Base-by-base conservation (phyloP, 179 eudicot species). In the Gypsophila paniculata region DNA sequence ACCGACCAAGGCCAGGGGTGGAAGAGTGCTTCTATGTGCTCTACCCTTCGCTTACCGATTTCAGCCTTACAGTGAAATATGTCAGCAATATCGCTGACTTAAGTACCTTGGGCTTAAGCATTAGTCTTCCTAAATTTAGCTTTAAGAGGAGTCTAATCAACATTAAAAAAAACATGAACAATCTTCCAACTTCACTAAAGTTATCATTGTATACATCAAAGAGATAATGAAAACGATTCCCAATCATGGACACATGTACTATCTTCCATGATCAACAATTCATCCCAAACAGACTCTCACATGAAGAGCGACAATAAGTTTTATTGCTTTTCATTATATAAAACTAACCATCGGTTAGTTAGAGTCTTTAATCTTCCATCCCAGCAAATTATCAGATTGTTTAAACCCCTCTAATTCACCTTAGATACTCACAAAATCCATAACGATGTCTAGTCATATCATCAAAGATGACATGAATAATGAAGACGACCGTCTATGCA, bases 231-330 rank as follows among this genome's bases (percentile, higher is more conserved):
- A 17, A 46, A 8, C 4, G 9, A 46, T 10, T 44, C 52, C 9
- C 52, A 46, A 11, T 46, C 49, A 46, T 4, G 52, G 21, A 32
- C 11, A 36, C 17, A 62, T 12, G 17, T 34, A 62, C 32, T 4
- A 14, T 60, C 36, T 60, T 62, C 66, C 46, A 6, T 32, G 2
- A 59, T 59, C n/a, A 59, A 13, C 29, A 4, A 60, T 60, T 26
- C 19, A 60, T 60, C 65, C 65, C 65, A 29, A 60, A 26, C 39
- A 29, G 39, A 29, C 39, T 60, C 64, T 60, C 22, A 34, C n/a
- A 34, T 18, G 13, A 62, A 62, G 39, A 62, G 19, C 39, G 5
- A 38, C 2, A 64, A 48, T 48, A 64, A n/a, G 17, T 38, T 64
- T 49, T 9, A 38, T 11, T 51, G 39, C 21, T 15, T n/a, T 34